A percentile compares a stretch with the other conserved stretches of the same genome.
These are phyloP conservation scores for Bryum argenteum DNA, from an alignment of 225 moss, liverwort and hornwort species.

Conservation along the genomic window DNA sequence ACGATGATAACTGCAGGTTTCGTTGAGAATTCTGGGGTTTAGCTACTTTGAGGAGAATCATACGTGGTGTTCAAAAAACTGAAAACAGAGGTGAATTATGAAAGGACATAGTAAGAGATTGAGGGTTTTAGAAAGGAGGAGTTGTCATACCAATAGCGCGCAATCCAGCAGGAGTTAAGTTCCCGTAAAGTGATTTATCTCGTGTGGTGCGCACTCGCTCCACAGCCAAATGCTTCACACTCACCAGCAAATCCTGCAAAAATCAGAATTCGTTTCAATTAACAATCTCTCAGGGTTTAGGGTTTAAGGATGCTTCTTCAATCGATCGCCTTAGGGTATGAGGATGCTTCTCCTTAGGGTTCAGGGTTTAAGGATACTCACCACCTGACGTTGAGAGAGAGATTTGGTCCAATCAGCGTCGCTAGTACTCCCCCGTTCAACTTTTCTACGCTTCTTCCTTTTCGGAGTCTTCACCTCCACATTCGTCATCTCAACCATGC, in stretches of 20 bases:
- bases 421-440: conserved; percentile 28
- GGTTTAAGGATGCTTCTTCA: too few species aligned
- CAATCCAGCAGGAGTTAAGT: conserved; percentile 40
- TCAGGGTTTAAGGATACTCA: not conserved
- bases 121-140: conserved; percentile 1
- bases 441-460: conserved; percentile 40
- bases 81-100: not conserved
- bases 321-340: too few species aligned
- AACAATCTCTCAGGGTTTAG: not conserved
- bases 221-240: conserved; percentile 51
- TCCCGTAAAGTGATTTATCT: conserved; percentile 35
- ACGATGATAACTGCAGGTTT: too few species aligned
- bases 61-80: not conserved
- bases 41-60: not conserved
- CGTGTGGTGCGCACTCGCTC: conserved; percentile 43
- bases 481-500: not conserved
- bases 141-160: conserved; percentile 37
- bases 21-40: too few species aligned
- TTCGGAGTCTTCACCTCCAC: conserved; percentile 27
- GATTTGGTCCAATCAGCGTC: conserved; percentile 38
- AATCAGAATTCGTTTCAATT: too few species aligned
- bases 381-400: conserved; percentile 45
- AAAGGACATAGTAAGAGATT: not conserved
- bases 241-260: conserved; percentile 54
- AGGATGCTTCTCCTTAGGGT: too few species aligned